A percentile compares a stretch with the other conserved stretches of the same genome.
Evolutionary conservation across 495 filamentous ascomycete species (phyloP).

Genomic region (Aspergillus ellipticus): DNA sequence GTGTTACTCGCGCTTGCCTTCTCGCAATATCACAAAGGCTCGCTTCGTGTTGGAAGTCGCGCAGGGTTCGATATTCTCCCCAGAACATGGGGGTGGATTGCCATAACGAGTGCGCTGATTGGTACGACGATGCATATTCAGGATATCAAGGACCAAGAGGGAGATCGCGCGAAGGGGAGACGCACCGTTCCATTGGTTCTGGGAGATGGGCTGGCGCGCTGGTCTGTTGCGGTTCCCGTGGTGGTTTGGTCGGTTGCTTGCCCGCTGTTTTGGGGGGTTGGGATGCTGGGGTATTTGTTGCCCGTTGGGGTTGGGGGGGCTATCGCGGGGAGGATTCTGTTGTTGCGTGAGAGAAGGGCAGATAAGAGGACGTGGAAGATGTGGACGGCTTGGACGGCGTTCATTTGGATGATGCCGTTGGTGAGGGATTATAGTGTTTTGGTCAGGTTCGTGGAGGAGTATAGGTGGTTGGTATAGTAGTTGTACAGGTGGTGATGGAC

Average conservation of each 20-base stretch:
- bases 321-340: background rate
- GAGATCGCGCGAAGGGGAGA: constrained; percentile 35
- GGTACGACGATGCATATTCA: constrained; percentile 44
- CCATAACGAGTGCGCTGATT: constrained; percentile 34
- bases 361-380: background rate
- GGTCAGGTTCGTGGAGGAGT: background rate
- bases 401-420: background rate
- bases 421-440: background rate
- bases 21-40: constrained; percentile 27
- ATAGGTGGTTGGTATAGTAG: too few relatives aligned
- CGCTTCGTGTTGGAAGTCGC: constrained; percentile 21
- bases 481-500: too few relatives aligned
- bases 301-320: background rate
- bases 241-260: constrained; percentile 33
- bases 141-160: constrained; percentile 39
- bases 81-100: constrained; percentile 29
- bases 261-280: constrained; percentile 33
- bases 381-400: background rate
- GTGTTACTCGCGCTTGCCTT: constrained; percentile 27
- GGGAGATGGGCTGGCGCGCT: constrained; percentile 37
- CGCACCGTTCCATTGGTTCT: constrained; percentile 34
- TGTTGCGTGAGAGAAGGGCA: background rate
- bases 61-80: background rate
- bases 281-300: background rate
- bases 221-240: constrained; percentile 31